Base-by-base conservation (phyloP, 163 green algal species). In the Scenedesmus sp. region DNA sequence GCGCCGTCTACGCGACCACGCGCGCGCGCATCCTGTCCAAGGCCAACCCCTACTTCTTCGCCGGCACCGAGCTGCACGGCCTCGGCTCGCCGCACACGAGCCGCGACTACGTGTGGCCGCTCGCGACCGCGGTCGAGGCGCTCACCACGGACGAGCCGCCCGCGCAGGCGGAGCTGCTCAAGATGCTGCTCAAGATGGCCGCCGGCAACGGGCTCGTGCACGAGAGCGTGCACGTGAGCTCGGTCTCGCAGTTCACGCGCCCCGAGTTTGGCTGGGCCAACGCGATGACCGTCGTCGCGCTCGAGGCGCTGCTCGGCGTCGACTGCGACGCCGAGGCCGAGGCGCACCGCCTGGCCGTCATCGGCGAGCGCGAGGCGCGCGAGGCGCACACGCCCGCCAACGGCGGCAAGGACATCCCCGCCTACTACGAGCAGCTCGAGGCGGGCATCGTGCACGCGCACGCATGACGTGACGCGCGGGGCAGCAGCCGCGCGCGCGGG, bases 231-330 rank as follows among this genome's bases (percentile, higher is more conserved):
- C 63, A 80, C 54, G 81, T 85, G 11, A 42, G 78, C 50, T 47
- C 80, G 15, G 67, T 66, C 0, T 24, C 14, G 0, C 2, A 26
- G 20, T 88, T 87, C 53, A 89, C 84, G 9, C 81, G 87, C 13
- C 63, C 75, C 15, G 81, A 82, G 54, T 92, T 92, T 78, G 84
- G 88, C 56, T 92, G 87, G 87, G 87, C 87, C 31, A 92, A 92
- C 60, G 78, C 87, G 0, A 84, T 92, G 87, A 60, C 84, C n/a
- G 87, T 92, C 29, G 84, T 87, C 2, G 44, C 83, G 31, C 65
- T 90, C 1, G 87, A 91, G 53, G 20, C 60, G 0, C 31, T 72
- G 13, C 51, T 89, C 17, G 80, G 80, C 15, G 28, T 79, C 0
- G 72, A 85, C 45, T 91, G 87, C 70, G 71, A 77, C n/a, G 66